Evolutionary conservation across 2,329 filamentous ascomycete species (phyloP).

Genomic region (Verticillium longisporum): DNA sequence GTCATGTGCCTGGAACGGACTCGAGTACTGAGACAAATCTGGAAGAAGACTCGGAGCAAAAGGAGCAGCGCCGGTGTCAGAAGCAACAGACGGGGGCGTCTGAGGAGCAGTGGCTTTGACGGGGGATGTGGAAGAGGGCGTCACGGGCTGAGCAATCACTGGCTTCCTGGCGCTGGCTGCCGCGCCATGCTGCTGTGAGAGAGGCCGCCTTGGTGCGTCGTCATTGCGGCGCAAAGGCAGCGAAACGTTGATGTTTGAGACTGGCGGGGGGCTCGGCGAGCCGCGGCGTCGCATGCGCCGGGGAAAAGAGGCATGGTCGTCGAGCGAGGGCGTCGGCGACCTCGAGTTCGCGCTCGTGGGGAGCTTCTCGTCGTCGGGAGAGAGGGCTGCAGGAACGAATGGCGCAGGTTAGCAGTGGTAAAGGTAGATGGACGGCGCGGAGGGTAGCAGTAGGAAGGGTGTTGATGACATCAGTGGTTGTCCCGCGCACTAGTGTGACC

Average conservation of each 20-base stretch:
- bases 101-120: slow-evolving; percentile 15
- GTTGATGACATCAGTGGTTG: not conserved
- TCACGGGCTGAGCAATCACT: slow-evolving; percentile 38
- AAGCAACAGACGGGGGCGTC: slow-evolving; percentile 23
- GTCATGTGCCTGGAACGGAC: slow-evolving; percentile 52
- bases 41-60: slow-evolving; percentile 37
- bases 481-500: slow-evolving; percentile 3
- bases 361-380: slow-evolving; percentile 41
- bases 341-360: slow-evolving; percentile 27
- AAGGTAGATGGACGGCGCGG: not conserved
- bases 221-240: slow-evolving; percentile 36
- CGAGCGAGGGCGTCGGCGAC: slow-evolving; percentile 48
- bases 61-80: slow-evolving; percentile 30
- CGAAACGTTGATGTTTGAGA: slow-evolving; percentile 35
- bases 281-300: slow-evolving; percentile 39
- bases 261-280: slow-evolving; percentile 48
- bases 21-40: slow-evolving; percentile 61
- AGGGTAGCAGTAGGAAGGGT: not conserved
- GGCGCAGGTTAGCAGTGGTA: slow-evolving; percentile 13
- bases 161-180: slow-evolving; percentile 37
- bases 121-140: slow-evolving; percentile 18
- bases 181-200: slow-evolving; percentile 27
- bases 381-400: slow-evolving; percentile 32
- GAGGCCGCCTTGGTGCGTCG: slow-evolving; percentile 31
- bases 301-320: slow-evolving; percentile 41